A percentile compares a stretch with the other conserved stretches of the same genome.
phyloP scores from a whole-genome alignment of 192 early-diverging fungal species.

The Rhizoclosmatium globosum region DNA sequence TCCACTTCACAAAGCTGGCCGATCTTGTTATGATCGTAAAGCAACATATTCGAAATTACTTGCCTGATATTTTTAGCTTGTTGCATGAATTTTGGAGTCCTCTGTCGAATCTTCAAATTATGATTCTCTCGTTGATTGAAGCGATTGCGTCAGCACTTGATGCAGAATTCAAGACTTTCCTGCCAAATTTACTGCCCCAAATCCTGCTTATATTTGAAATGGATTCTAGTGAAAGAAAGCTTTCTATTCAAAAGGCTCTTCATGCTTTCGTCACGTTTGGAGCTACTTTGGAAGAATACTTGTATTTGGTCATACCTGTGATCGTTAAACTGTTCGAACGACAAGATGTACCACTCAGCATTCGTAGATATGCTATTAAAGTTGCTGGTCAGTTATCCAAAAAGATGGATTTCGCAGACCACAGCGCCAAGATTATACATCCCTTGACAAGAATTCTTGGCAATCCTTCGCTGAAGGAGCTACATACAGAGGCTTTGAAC shows the following conservation, averaged over 20 bases:
- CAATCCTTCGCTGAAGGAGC: constrained; percentile 49
- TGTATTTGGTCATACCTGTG: constrained; percentile 88
- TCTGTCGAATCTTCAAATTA: constrained; percentile 76
- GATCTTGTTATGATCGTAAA: constrained; percentile 84
- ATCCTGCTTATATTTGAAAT: constrained; percentile 86
- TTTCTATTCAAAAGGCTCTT: constrained; percentile 71
- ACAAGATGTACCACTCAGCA: constrained; percentile 62
- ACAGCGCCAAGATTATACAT: constrained; percentile 88
- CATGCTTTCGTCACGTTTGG: constrained; percentile 85
- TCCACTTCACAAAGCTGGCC: constrained; percentile 89
- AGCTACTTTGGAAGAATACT: constrained; percentile 88
- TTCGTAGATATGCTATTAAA: constrained; percentile 73
- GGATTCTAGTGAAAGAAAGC: constrained; percentile 74
- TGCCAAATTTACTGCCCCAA: constrained; percentile 81
- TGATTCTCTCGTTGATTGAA: constrained; percentile 86
- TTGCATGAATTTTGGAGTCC: constrained; percentile 81
- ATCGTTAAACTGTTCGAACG: constrained; percentile 84
- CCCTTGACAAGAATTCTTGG: constrained; percentile 81
- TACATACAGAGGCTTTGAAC: constrained; percentile 79
- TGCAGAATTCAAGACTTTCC: constrained; percentile 86
- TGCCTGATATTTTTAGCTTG: constrained; percentile 81
- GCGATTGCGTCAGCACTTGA: constrained; percentile 84
- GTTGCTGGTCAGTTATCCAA: constrained; percentile 78
- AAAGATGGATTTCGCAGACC: constrained; percentile 82
- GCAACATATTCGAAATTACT: constrained; percentile 88